Base-by-base conservation (phyloP, 2,329 filamentous ascomycete genomes). In the Fusarium hainanense region DNA sequence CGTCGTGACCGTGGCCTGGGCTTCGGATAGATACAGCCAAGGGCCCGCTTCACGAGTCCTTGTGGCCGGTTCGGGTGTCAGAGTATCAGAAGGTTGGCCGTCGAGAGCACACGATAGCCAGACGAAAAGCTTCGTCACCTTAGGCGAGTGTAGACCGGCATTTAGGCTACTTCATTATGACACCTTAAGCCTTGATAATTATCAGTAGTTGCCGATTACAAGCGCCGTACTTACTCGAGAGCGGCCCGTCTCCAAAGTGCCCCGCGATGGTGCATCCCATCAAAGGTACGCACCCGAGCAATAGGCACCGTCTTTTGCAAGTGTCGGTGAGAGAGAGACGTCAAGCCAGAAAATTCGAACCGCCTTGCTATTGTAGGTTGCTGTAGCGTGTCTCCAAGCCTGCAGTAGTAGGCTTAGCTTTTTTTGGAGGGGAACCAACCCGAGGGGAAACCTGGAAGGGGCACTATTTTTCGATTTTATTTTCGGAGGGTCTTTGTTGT, bases 401-500 rank as follows among this genome's bases (percentile, higher is more conserved):
- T 49, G 59, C 52, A 69, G 68, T 56, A 62, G 64, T 60, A 54
- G 40, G 44, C 58, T 62, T 59, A 51, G 40, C 54, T 58, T 51
- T 56, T 56, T 56, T 56, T 68, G 63, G 67, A 66, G 50, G 54
- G 52, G 58, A n/a, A 55, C 49, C 48, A 32, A 58, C 54, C 54
- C 48, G 69, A 75, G 73, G 73, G 68, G 68, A 69, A 70, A 48
- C 61, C 59, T 64, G 58, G 66, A 49, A 66, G 54, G 63, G 63
- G 56, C 68, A 69, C 63, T 75, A 64, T 68, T 75, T 70, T 75
- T 67, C 66, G 67, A 63, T 58, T 70, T 67, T 70, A 71, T 55
- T 73, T 50, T 58, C 58, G 67, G 63, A 52, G 51, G 63, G 63
- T 32, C 28, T 51, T 59, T 68, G 63, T 65, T 60, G 52, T 69